A percentile compares a stretch with the other conserved stretches of the same genome.
Evolutionary conservation across 2,329 filamentous ascomycete genomes (phyloP).

Genomic region (Coccinonectria pachysandricola): DNA sequence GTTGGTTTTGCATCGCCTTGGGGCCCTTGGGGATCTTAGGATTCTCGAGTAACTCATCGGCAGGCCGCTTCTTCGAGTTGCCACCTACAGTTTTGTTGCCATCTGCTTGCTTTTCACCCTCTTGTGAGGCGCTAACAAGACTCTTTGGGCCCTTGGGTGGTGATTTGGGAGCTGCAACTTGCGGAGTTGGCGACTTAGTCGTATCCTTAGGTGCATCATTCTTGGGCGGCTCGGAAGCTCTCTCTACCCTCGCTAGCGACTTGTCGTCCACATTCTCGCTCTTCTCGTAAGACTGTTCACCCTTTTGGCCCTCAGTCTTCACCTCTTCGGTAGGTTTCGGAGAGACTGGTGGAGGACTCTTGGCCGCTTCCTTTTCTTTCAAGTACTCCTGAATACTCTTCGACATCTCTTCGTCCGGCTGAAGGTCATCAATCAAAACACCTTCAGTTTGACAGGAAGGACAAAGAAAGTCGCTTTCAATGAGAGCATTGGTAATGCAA

Average conservation of each 20-base stretch:
- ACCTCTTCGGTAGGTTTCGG: conserved; percentile 17
- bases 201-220: conserved; percentile 20
- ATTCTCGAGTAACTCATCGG: conserved; percentile 60
- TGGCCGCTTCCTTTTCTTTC: conserved; percentile 44
- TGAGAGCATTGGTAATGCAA: conserved; percentile 97
- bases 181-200: conserved; percentile 24
- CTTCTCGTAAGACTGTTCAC: conserved; percentile 13
- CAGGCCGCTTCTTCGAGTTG: conserved; percentile 67
- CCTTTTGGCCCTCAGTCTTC: conserved; percentile 9
- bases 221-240: conserved; percentile 20
- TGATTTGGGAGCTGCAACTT: conserved; percentile 14
- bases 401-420: conserved; percentile 67
- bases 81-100: conserved; percentile 20
- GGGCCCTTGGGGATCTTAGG: conserved; percentile 55
- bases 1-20: conserved; percentile 52
- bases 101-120: conserved; percentile 25
- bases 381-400: conserved; percentile 69
- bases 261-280: conserved; percentile 23
- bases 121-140: conserved; percentile 20
- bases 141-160: conserved; percentile 22
- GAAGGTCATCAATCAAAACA: conserved; percentile 85
- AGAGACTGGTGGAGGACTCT: conserved; percentile 27
- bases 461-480: conserved; percentile 96
- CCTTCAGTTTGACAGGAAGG: conserved; percentile 84
- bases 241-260: conserved; percentile 29